These are phyloP conservation scores for Seiridium cupressi DNA, from an alignment of 2,329 filamentous ascomycete species.

Conservation along the genomic window DNA sequence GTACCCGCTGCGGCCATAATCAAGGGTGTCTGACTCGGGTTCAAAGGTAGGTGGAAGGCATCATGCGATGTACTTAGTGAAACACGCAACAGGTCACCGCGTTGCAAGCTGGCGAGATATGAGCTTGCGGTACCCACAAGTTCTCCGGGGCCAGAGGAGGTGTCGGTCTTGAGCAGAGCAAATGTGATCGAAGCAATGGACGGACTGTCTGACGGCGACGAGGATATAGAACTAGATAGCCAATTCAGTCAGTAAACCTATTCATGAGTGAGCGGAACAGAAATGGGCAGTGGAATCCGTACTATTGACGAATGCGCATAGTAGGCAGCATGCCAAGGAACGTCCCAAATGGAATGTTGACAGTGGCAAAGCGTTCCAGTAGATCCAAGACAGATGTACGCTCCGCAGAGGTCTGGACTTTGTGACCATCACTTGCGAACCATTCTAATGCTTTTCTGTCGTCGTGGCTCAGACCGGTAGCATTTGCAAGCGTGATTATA, in stretches of 20 bases:
- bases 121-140: slow-evolving; percentile 60
- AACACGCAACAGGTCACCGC: slow-evolving; percentile 38
- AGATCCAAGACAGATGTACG: slow-evolving; percentile 67
- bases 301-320: slow-evolving; percentile 76
- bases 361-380: slow-evolving; percentile 59
- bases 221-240: slow-evolving; percentile 63
- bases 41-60: slow-evolving; percentile 47
- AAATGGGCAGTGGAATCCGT: slow-evolving; percentile 44
- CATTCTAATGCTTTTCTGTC: slow-evolving; percentile 38
- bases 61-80: slow-evolving; percentile 34
- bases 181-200: slow-evolving; percentile 65
- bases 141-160: slow-evolving; percentile 46
- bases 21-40: slow-evolving; percentile 44
- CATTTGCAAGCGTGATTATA: slow-evolving; percentile 29
- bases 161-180: slow-evolving; percentile 58
- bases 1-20: slow-evolving; percentile 52
- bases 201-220: slow-evolving; percentile 62
- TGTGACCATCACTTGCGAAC: slow-evolving; percentile 47
- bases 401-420: slow-evolving; percentile 49
- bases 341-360: slow-evolving; percentile 60
- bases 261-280: not conserved
- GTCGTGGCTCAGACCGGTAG: slow-evolving; percentile 17
- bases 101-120: slow-evolving; percentile 52
- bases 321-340: slow-evolving; percentile 74
- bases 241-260: not conserved